Evolutionary conservation across 768 basidiomycete species (phyloP), one percentile per base, ranked within the genome.

Genomic region (Melanogaster broomeanus): DNA sequence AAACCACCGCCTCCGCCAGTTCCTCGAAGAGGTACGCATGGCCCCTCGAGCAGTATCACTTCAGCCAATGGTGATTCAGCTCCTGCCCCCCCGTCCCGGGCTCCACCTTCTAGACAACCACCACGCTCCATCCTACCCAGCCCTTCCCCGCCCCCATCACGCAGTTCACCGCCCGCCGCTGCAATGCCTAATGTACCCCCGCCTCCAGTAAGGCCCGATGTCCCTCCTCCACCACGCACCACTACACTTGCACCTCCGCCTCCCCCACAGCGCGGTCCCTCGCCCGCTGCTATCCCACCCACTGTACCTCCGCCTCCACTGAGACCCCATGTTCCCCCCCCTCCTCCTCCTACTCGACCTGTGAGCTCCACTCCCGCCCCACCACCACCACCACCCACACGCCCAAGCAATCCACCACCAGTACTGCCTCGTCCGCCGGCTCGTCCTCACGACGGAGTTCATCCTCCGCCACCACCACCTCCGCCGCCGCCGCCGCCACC

Each of bases 1-100:
- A 80, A 81, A 53, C 58, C 73, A 15, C 75, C 75, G 0, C 68
- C 74, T 0, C 62, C 73, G 2, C 67, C 68, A 31, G 68, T 71
- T 9, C 70, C 75, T 18, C 52, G 60, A 48, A 63, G 70, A 25
- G 64, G 59, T 8, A 44, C 64, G 3, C 67, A 74, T 33, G 42
- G 18, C 8, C 18, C 53, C 15, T 64, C 65, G n/a, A 53, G 42
- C 34, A 71, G 68, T 18, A 31, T 61, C 25, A 40, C 59, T 34
- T 65, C 70, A 9, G 47, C 56, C 24, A 59, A 56, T 22, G 64
- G 56, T 19, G 59, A 50, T 33, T 34, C 44, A 13, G 44, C 50
- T n/a, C 28, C 69, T 69, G n/a, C 68, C 61, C 44, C 72, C 53
- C 0, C 66, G 47, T 65, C 72, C 28, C 76, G 59, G 39, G 69